phyloP scores from a whole-genome alignment of 805 yeast species.

The Candida piceae region DNA sequence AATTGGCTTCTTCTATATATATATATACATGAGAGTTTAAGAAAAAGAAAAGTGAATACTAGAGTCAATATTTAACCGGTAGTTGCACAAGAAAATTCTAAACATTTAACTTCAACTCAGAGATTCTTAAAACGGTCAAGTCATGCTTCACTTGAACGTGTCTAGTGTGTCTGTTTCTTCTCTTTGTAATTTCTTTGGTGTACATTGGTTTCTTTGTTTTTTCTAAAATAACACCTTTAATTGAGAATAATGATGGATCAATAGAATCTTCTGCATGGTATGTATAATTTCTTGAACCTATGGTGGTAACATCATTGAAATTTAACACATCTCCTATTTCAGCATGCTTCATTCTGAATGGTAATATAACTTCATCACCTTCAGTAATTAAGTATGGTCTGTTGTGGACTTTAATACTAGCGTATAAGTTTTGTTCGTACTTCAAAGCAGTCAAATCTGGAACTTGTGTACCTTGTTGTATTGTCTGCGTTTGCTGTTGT shows the following conservation, averaged over 20 bases:
- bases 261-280: constrained; percentile 47
- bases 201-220: constrained; percentile 78
- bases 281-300: constrained; percentile 84
- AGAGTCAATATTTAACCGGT: too few relatives aligned
- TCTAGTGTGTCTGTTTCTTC: constrained; percentile 73
- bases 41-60: too few relatives aligned
- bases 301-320: constrained; percentile 68
- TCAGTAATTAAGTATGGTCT: constrained; percentile 84
- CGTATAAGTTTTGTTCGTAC: constrained; percentile 66
- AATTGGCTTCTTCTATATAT: not conserved
- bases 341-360: constrained; percentile 71
- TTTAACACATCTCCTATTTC: constrained; percentile 78
- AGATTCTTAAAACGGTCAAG: constrained; percentile 72
- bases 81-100: too few relatives aligned
- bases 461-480: constrained; percentile 2
- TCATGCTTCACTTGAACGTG: constrained; percentile 63
- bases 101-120: constrained; percentile 55
- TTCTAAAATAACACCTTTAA: constrained; percentile 80
- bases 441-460: constrained; percentile 59
- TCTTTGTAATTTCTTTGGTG: constrained; percentile 66
- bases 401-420: constrained; percentile 74
- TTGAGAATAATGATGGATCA: constrained; percentile 46
- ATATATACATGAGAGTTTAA: constrained; percentile 2
- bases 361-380: constrained; percentile 81
- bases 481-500: constrained; percentile 3